Conservation (phyloP, 768 basidiomycete genomes). For the Pulveroboletus sp. region DNA sequence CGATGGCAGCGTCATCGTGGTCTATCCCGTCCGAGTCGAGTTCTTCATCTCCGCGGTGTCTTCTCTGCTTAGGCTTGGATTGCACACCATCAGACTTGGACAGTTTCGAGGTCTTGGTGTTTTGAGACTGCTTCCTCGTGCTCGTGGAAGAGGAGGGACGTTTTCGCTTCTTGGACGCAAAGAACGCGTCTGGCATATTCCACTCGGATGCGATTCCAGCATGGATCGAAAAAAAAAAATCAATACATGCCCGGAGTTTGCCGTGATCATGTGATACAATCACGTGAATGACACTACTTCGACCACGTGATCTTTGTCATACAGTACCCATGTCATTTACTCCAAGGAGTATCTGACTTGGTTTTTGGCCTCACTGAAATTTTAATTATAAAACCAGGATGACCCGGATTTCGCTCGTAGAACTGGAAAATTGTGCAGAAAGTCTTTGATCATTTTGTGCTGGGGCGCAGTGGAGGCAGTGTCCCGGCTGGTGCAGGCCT, state of each 20-base stretch:
- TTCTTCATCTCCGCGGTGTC: conserved; percentile 50
- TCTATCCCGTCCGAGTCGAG: conserved; percentile 58
- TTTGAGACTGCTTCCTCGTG: conserved; percentile 22
- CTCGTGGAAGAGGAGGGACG: conserved; percentile 36
- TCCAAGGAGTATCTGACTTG: too few relatives aligned
- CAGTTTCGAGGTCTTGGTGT: conserved; percentile 1
- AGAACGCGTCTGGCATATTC: conserved; percentile 81
- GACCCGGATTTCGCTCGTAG: too few relatives aligned
- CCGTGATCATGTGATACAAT: conserved; percentile 18
- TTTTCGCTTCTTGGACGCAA: conserved; percentile 64
- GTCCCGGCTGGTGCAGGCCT: too few relatives aligned
- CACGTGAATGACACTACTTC: too few relatives aligned
- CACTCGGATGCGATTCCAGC: neutral
- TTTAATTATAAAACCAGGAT: too few relatives aligned
- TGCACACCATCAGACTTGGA: conserved; percentile 24
- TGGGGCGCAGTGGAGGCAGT: too few relatives aligned
- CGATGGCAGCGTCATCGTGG: conserved; percentile 49
- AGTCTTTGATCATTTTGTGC: too few relatives aligned
- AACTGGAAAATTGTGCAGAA: too few relatives aligned
- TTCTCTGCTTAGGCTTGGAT: conserved; percentile 20
- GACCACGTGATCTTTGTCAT: neutral
- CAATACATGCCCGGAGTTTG: conserved; percentile 5
- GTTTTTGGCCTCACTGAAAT: too few relatives aligned
- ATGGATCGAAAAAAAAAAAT: conserved; percentile 28
- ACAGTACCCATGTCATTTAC: too few relatives aligned